A percentile compares a stretch with the other conserved stretches of the same genome.
These are phyloP conservation scores for Daedalea quercina DNA, from an alignment of 768 basidiomycete genomes.

Conservation along the genomic window DNA sequence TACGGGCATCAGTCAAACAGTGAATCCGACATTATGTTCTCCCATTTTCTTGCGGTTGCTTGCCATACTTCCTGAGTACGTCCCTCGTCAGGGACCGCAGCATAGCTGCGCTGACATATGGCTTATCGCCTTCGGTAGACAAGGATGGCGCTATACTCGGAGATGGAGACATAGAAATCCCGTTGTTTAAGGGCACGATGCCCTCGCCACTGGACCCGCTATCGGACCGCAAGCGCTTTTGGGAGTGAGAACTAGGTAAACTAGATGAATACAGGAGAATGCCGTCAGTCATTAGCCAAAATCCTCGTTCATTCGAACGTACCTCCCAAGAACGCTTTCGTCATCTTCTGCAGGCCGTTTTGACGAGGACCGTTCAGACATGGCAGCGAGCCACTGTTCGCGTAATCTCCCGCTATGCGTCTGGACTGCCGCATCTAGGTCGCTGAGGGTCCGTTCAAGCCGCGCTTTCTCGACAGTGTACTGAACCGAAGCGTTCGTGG, in stretches of 20 bases:
- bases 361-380: conserved; percentile 8
- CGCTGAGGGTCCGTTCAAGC: conserved; percentile 6
- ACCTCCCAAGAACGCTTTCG: conserved; percentile 13
- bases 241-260: conserved; percentile 4
- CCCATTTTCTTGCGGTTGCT: not conserved
- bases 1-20: too few species aligned
- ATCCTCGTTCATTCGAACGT: not conserved
- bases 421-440: conserved; percentile 10
- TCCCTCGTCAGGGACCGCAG: conserved; percentile 51
- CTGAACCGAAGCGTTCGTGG: not conserved
- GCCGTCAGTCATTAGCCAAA: not conserved
- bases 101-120: conserved; percentile 57
- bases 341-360: conserved; percentile 17
- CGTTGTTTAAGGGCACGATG: conserved; percentile 9
- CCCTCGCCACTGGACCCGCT: conserved; percentile 30
- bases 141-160: conserved; percentile 27
- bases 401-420: conserved; percentile 9
- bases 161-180: conserved; percentile 31
- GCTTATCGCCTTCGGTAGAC: conserved; percentile 33
- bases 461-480: conserved; percentile 5
- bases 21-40: not conserved
- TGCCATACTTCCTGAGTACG: conserved; percentile 30
- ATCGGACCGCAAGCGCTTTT: conserved; percentile 22
- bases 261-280: not conserved
- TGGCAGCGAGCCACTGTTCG: conserved; percentile 7